Conservation (phyloP, 108 stramenopile species). For the Nannochloropsis gaditana region DNA sequence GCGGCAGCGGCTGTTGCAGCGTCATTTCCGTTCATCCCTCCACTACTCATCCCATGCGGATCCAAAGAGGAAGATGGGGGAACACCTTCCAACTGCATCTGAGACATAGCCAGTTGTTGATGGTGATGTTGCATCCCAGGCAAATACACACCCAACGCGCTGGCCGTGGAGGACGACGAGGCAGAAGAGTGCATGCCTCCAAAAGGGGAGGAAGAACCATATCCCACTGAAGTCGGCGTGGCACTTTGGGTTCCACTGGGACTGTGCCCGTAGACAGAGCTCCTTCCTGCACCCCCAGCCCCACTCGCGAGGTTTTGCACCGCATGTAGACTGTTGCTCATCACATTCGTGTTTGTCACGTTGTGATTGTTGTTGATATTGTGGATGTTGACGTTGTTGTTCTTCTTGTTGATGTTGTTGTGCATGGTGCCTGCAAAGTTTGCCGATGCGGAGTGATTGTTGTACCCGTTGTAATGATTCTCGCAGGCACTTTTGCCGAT, state of each 20-base stretch:
- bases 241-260: background rate
- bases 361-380: background rate
- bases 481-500: too few species aligned
- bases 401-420: background rate
- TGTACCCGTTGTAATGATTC: too few species aligned
- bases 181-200: background rate
- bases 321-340: too few species aligned
- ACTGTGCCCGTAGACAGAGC: background rate
- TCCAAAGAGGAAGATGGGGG: background rate
- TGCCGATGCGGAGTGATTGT: too few species aligned
- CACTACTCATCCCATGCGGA: background rate
- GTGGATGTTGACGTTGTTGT: background rate
- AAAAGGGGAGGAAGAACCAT: background rate
- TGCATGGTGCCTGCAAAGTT: too few species aligned
- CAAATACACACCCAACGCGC: too few species aligned
- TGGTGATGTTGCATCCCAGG: background rate
- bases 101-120: background rate
- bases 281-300: background rate
- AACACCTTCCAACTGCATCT: background rate
- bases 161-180: background rate
- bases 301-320: background rate
- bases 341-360: background rate
- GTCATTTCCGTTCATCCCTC: background rate
- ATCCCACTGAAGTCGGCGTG: background rate
- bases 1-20: constrained; percentile 3